Conservation (phyloP, 768 basidiomycete species). For the Terana coerulea region DNA sequence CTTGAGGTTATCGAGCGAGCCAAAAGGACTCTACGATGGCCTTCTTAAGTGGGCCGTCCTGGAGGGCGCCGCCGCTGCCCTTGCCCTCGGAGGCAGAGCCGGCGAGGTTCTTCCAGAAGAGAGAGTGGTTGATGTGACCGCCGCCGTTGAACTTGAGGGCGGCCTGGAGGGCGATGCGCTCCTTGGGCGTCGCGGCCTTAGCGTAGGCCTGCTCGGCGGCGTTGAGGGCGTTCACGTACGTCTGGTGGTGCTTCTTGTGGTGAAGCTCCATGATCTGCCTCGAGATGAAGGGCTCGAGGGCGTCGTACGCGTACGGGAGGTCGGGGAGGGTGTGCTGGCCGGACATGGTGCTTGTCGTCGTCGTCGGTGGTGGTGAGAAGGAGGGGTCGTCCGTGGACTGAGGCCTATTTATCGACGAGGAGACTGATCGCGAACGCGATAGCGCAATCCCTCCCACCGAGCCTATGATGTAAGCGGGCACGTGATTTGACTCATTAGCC, state of each 20-base stretch:
- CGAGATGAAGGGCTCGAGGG: conserved; percentile 92
- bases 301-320: conserved; percentile 80
- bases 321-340: conserved; percentile 54
- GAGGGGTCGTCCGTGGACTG: no score
- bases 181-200: conserved; percentile 63
- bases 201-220: conserved; percentile 79
- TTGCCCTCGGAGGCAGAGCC: conserved; percentile 50
- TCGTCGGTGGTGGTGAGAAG: not conserved
- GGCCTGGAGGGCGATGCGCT: conserved; percentile 82
- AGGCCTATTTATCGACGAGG: no score
- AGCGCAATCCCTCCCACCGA: no score
- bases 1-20: conserved; percentile 66
- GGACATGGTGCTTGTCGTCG: conserved; percentile 21
- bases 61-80: conserved; percentile 57
- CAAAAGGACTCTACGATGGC: conserved; percentile 62
- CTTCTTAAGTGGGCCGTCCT: conserved; percentile 59
- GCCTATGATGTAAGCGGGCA: no score
- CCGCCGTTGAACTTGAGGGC: conserved; percentile 97
- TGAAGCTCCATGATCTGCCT: conserved; percentile 92
- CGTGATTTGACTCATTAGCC: no score
- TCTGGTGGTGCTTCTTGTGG: conserved; percentile 94
- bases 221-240: conserved; percentile 91
- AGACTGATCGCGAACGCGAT: no score
- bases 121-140: conserved; percentile 92
- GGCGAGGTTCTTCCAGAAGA: conserved; percentile 95